Evolutionary conservation across 805 yeast species (phyloP).

Genomic region (Spencermartinsiella europaea): DNA sequence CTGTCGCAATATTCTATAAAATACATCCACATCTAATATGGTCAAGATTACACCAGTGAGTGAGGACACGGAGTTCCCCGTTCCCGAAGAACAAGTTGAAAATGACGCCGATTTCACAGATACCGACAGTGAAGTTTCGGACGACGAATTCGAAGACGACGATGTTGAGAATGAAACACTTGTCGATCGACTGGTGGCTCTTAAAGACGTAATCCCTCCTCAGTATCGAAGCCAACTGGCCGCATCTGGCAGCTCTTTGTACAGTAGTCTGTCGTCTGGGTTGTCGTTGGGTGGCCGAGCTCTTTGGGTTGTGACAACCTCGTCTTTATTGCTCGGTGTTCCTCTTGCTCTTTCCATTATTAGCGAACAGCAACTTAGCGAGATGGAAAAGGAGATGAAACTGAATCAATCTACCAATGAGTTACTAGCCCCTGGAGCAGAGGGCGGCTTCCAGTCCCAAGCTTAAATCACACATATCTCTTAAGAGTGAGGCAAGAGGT

Average conservation of each 20-base stretch:
- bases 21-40: constrained; percentile 45
- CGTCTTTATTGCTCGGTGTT: constrained; percentile 81
- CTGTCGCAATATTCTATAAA: no score
- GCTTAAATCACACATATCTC: constrained; percentile 14
- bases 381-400: constrained; percentile 88
- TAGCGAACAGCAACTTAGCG: constrained; percentile 88
- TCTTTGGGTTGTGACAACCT: constrained; percentile 81
- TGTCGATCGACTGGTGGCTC: constrained; percentile 81
- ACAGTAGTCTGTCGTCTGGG: constrained; percentile 40
- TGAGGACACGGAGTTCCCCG: constrained; percentile 37
- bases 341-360: constrained; percentile 87
- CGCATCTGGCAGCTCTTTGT: constrained; percentile 29
- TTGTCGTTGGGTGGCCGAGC: constrained; percentile 64
- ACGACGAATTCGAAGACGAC: constrained; percentile 56
- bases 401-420: constrained; percentile 30
- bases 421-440: constrained; percentile 34
- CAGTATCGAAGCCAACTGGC: constrained; percentile 58
- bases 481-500: background rate
- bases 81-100: constrained; percentile 34
- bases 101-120: constrained; percentile 45
- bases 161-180: constrained; percentile 77
- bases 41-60: constrained; percentile 68
- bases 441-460: constrained; percentile 29
- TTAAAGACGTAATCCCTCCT: constrained; percentile 89
- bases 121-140: constrained; percentile 47